Evolutionary conservation across 2,329 filamentous ascomycete genomes (phyloP).

Genomic region (Juglanconis oblonga): DNA sequence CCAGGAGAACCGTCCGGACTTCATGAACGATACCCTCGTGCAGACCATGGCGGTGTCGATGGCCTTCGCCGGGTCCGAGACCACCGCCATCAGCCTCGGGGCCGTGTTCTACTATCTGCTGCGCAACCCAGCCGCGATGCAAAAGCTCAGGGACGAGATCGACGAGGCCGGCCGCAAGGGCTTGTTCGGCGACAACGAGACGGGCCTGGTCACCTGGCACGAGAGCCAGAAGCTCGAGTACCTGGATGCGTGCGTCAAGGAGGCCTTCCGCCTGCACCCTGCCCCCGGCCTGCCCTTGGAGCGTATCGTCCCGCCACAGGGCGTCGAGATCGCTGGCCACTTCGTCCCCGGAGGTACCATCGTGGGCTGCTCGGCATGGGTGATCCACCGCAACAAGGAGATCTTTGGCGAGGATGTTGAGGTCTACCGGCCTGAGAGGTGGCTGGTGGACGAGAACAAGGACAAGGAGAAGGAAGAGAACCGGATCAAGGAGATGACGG

Average conservation of each 20-base stretch:
- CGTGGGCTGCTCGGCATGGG: constrained; percentile 73
- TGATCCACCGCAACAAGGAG: constrained; percentile 65
- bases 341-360: constrained; percentile 68
- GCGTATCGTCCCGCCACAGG: constrained; percentile 68
- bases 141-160: constrained; percentile 32
- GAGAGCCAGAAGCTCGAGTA: constrained; percentile 69
- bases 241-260: constrained; percentile 55
- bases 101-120: constrained; percentile 27
- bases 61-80: constrained; percentile 27
- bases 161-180: constrained; percentile 16
- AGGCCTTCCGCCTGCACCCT: constrained; percentile 37
- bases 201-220: constrained; percentile 64
- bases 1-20: constrained; percentile 62
- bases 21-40: constrained; percentile 69
- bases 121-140: constrained; percentile 21
- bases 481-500: constrained; percentile 64
- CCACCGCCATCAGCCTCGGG: constrained; percentile 25
- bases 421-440: constrained; percentile 65
- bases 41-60: constrained; percentile 65
- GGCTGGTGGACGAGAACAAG: constrained; percentile 45
- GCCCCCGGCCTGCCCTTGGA: constrained; percentile 71
- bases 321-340: constrained; percentile 60
- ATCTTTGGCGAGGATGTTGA: constrained; percentile 68
- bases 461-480: constrained; percentile 52
- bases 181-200: constrained; percentile 28